A percentile compares a stretch with the other conserved stretches of the same genome.
Evolutionary conservation across 1,284 basidiomycete species (phyloP).

Genomic region (Phlebopus sp.): DNA sequence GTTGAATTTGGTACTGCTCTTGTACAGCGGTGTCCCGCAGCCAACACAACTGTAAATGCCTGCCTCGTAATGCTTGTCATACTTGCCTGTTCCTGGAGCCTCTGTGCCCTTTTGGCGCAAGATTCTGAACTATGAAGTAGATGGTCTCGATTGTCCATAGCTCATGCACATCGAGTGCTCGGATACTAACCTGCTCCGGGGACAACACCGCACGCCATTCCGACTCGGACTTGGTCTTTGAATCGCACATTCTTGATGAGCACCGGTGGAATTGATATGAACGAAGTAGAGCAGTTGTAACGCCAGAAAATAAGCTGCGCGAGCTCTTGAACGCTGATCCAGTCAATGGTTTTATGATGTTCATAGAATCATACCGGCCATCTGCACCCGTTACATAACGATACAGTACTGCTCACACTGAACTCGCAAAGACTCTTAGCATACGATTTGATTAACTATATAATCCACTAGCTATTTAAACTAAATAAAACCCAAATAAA

Average conservation of each 20-base stretch:
- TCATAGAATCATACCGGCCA: neutral
- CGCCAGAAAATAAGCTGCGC: neutral
- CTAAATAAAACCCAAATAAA: neutral
- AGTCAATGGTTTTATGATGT: neutral
- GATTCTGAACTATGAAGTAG: constrained; percentile 68
- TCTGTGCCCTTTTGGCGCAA: constrained; percentile 90
- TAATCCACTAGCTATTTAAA: neutral
- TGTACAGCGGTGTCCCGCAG: constrained; percentile 75
- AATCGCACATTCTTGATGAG: constrained; percentile 18
- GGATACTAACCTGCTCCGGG: constrained; percentile 67
- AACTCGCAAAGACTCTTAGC: neutral
- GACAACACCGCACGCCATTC: constrained; percentile 86
- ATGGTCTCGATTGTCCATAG: neutral
- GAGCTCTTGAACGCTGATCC: neutral
- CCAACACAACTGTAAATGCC: constrained; percentile 77
- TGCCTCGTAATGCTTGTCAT: constrained; percentile 63
- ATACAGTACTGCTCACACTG: no score
- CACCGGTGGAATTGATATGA: constrained; percentile 9
- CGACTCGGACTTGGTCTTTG: constrained; percentile 59
- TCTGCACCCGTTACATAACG: no score
- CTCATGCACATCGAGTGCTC: neutral
- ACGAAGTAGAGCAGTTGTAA: neutral
- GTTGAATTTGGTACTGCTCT: constrained; percentile 87
- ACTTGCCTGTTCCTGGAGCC: constrained; percentile 70
- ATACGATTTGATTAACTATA: neutral